Percentiles rank a stretch among this genome's conserved stretches.
Conservation (phyloP, 192 early-diverging fungal species). For the Backusella luteola region DNA sequence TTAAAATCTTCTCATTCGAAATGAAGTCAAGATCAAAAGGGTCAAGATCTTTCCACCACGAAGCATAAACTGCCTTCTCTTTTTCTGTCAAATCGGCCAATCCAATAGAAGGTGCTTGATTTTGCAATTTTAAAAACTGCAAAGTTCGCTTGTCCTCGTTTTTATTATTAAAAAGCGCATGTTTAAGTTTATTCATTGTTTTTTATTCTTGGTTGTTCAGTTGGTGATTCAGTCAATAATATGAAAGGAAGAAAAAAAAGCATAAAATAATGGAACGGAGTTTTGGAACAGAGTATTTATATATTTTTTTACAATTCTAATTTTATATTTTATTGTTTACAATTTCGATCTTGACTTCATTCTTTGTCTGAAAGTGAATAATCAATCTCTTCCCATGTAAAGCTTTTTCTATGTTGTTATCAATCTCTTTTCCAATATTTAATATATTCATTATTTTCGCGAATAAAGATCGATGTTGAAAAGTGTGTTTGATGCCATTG, state of each 20-base stretch:
- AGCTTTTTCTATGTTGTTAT: not conserved
- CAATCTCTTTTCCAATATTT: not conserved
- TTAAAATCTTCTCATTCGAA: conserved; percentile 18
- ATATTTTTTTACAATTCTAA: not conserved
- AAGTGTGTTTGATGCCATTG: not conserved
- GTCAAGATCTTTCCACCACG: conserved; percentile 40
- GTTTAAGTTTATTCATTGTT: conserved; percentile 16
- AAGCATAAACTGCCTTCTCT: conserved; percentile 13
- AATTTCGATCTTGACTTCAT: conserved; percentile 1
- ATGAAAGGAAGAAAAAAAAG: not conserved
- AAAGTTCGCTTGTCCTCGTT: conserved; percentile 16
- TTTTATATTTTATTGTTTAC: not conserved
- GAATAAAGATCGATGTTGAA: not conserved
- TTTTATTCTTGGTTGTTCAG: not conserved
- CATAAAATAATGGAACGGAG: not conserved
- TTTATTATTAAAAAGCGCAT: conserved; percentile 9
- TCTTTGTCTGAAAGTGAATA: not conserved
- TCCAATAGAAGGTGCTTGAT: conserved; percentile 1
- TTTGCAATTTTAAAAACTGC: conserved; percentile 24
- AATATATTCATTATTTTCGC: not conserved
- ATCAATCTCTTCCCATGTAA: not conserved
- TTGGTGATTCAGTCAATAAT: not conserved
- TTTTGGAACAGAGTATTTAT: conserved; percentile 7
- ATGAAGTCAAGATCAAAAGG: conserved; percentile 27
- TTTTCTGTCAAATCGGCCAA: conserved; percentile 12